Base-by-base conservation (phyloP, 768 basidiomycete species). In the Panaeolus cyanescens region DNA sequence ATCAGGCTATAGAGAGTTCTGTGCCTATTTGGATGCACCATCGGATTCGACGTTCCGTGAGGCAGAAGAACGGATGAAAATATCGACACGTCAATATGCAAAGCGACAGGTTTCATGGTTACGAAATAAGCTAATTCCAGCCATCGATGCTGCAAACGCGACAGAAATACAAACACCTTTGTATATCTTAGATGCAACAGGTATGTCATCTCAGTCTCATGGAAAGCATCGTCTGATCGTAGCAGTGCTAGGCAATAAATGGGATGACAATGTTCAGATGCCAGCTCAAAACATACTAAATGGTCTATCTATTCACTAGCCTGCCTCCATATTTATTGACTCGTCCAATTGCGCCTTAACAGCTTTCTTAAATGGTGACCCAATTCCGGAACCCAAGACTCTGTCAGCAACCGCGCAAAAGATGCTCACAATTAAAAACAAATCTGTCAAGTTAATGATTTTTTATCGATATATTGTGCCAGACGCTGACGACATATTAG, bases 71-170 rank as follows among this genome's bases (percentile, higher is more conserved):
- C 82, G 82, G 8, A 96, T 95, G 89, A 97, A 98, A 72, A 73
- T 83, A 0, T 88, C 91, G 0, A 99, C 96, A 7, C 80, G 91
- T 20, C 90, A 95, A 73, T 99, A 99, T 71, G 93, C 97, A 0
- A 93, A 91, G 70, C 80, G 89, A 36, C 97, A 99, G 72, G 81
- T 96, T 39, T 87, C 89, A 33, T 99, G 97, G 97, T 88, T 99
- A 53, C 82, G 86, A 36, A 93, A 93, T 70, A 96, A 97, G 73
- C 74, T 99, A 13, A 72, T 97, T 33, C 96, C 95, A 2, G 88
- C 85, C 3, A 75, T 90, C 13, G 70, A 81, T 32, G 77, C 80
- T 10, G 81, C 85, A 8, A 85, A 86, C 59, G 64, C 68, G 9
- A 65, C 76, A 19, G 75, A 72, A 8, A 61, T 61, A 54, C 62